Percentiles rank a stretch among this genome's conserved stretches.
Evolutionary conservation across 2,329 filamentous ascomycete species (phyloP).

Genomic region (Ascochyta clinopodiicola): DNA sequence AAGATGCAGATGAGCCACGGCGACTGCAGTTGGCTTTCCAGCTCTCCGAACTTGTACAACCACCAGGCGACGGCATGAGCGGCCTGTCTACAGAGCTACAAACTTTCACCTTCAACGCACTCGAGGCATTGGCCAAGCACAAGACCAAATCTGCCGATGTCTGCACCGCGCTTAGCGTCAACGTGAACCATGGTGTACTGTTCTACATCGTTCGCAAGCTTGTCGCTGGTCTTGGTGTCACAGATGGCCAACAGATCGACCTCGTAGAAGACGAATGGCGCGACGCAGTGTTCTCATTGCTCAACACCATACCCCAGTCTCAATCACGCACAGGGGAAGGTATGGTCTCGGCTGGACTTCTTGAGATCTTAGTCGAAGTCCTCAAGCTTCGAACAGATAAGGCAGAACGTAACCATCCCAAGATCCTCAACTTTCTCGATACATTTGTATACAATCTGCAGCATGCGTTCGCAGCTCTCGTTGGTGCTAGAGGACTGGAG

Average conservation of each 20-base stretch:
- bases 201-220: constrained; percentile 93
- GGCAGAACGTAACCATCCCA: constrained; percentile 82
- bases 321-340: constrained; percentile 78
- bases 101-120: constrained; percentile 77
- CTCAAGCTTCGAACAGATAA: constrained; percentile 81
- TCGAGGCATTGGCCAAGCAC: constrained; percentile 86
- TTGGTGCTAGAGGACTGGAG: constrained; percentile 82
- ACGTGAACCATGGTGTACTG: constrained; percentile 93
- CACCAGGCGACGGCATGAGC: constrained; percentile 71
- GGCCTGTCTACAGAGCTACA: constrained; percentile 78
- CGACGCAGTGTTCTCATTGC: constrained; percentile 84
- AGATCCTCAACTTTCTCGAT: constrained; percentile 86
- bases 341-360: constrained; percentile 85
- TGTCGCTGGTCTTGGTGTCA: constrained; percentile 74
- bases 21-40: constrained; percentile 91
- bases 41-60: constrained; percentile 88
- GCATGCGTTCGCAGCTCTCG: constrained; percentile 83
- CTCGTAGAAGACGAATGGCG: constrained; percentile 85
- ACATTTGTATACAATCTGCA: constrained; percentile 84
- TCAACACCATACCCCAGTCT: constrained; percentile 77
- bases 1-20: constrained; percentile 88
- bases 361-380: constrained; percentile 89
- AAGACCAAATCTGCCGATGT: constrained; percentile 80
- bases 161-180: constrained; percentile 88
- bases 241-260: constrained; percentile 61